Percentiles rank a stretch among this genome's conserved stretches.
These are phyloP conservation scores for Drechslerella coelobrocha DNA, from an alignment of 2,329 filamentous ascomycete species.

Conservation along the genomic window DNA sequence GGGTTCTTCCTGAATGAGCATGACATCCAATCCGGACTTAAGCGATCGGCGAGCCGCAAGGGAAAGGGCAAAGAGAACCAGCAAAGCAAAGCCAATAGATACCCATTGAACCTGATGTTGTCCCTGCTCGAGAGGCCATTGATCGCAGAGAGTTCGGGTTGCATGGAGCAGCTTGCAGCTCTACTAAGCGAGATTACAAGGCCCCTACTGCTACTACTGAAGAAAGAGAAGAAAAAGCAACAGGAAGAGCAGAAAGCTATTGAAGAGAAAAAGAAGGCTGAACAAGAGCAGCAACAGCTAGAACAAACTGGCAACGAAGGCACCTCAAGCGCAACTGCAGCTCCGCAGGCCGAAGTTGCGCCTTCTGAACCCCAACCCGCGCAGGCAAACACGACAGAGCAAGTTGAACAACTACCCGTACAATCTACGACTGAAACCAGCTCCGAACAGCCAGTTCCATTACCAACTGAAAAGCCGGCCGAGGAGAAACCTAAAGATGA, in stretches of 20 bases:
- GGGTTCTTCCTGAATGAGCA: constrained; percentile 95
- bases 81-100: constrained; percentile 76
- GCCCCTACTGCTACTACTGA: constrained; percentile 80
- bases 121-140: constrained; percentile 88
- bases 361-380: constrained; percentile 11
- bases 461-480: constrained; percentile 50
- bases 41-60: constrained; percentile 75
- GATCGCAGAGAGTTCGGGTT: constrained; percentile 94
- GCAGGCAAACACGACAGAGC: constrained; percentile 16
- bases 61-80: constrained; percentile 78
- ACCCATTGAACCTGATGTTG: constrained; percentile 88
- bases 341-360: not conserved
- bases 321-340: not conserved
- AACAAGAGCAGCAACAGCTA: constrained; percentile 22
- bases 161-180: constrained; percentile 91
- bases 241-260: constrained; percentile 61
- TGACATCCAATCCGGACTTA: constrained; percentile 78
- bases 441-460: constrained; percentile 6
- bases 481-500: constrained; percentile 52
- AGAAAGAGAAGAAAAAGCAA: constrained; percentile 77
- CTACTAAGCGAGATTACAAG: constrained; percentile 86
- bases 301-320: constrained; percentile 12
- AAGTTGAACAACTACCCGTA: not conserved
- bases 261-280: constrained; percentile 59
- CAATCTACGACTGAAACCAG: constrained; percentile 4